Percentiles rank a stretch among this genome's conserved stretches.
phyloP scores from a whole-genome alignment of 495 filamentous ascomycete genomes.

The Umbilicaria muhlenbergii region DNA sequence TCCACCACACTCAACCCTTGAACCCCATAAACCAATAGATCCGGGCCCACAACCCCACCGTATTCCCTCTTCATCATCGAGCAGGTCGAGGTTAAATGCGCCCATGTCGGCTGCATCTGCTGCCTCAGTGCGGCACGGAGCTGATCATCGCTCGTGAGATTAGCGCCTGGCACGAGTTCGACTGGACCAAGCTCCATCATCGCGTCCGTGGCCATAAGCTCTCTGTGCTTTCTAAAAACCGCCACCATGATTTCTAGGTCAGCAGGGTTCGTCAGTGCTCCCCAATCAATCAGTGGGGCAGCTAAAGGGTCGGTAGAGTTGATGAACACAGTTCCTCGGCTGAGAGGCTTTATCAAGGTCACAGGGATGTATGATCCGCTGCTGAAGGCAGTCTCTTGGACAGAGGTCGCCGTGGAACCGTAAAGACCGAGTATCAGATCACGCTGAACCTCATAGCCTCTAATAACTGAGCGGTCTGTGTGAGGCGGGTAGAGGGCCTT shows the following conservation, averaged over 20 bases:
- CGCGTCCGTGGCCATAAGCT: neutral
- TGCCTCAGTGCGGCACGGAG: slow-evolving; percentile 8
- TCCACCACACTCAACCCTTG: slow-evolving; percentile 34
- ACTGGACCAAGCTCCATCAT: neutral
- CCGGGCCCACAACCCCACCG: slow-evolving; percentile 28
- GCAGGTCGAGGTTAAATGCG: slow-evolving; percentile 25
- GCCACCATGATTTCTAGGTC: slow-evolving; percentile 19
- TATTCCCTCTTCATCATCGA: slow-evolving; percentile 34
- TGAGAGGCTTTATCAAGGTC: slow-evolving; percentile 19
- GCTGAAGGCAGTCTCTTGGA: slow-evolving; percentile 1
- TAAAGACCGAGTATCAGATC: slow-evolving; percentile 4
- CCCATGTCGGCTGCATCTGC: slow-evolving; percentile 13
- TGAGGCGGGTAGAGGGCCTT: slow-evolving; percentile 20
- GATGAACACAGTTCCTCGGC: slow-evolving; percentile 25
- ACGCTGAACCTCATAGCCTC: slow-evolving; percentile 18
- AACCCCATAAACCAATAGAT: slow-evolving; percentile 32
- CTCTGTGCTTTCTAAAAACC: neutral
- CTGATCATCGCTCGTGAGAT: neutral
- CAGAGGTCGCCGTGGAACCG: neutral
- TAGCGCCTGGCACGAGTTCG: neutral
- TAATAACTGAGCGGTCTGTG: slow-evolving; percentile 21
- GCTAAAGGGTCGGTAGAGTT: slow-evolving; percentile 21
- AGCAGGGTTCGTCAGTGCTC: slow-evolving; percentile 19
- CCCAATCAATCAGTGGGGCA: slow-evolving; percentile 18
- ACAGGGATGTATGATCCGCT: neutral